These are phyloP conservation scores for Tetracladium maxilliforme DNA, from an alignment of 2,329 filamentous ascomycete species.

Conservation along the genomic window DNA sequence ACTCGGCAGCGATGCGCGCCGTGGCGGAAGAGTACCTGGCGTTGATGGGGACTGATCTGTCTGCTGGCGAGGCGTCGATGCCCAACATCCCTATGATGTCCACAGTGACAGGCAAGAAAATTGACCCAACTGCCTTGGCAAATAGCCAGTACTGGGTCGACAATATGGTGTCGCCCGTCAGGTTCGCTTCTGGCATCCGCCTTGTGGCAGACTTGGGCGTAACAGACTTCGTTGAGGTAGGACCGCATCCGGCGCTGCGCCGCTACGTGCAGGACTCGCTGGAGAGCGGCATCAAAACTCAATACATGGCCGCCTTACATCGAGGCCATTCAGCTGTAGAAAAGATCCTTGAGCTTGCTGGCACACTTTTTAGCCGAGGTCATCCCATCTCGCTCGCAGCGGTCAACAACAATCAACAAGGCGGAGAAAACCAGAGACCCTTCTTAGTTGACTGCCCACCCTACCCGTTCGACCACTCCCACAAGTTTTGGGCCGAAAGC, in stretches of 20 bases:
- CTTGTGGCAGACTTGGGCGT: conserved; percentile 7
- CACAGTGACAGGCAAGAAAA: not conserved
- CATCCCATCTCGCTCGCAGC: conserved; percentile 8
- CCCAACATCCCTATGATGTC: not conserved
- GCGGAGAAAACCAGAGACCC: too few relatives aligned
- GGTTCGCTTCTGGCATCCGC: conserved; percentile 14
- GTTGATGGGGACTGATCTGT: not conserved
- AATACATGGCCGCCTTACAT: conserved; percentile 9
- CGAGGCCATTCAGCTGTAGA: conserved; percentile 7
- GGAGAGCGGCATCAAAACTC: too few relatives aligned
- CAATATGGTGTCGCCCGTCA: conserved; percentile 18
- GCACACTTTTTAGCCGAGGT: conserved; percentile 11
- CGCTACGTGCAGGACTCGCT: conserved; percentile 13
- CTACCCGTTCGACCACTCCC: conserved; percentile 25
- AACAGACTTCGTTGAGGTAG: conserved; percentile 3
- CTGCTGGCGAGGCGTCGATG: not conserved
- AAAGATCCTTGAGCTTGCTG: conserved; percentile 10
- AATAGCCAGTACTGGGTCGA: conserved; percentile 16
- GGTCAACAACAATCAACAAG: too few relatives aligned
- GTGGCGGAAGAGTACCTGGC: not conserved
- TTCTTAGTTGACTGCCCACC: conserved; percentile 19
- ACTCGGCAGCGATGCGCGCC: conserved; percentile 11
- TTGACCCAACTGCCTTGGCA: not conserved
- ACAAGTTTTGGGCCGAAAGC: conserved; percentile 20
- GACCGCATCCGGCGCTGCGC: conserved; percentile 6